These are phyloP conservation scores for Kwoniella dendrophila DNA, from an alignment of 768 basidiomycete species.

Conservation along the genomic window DNA sequence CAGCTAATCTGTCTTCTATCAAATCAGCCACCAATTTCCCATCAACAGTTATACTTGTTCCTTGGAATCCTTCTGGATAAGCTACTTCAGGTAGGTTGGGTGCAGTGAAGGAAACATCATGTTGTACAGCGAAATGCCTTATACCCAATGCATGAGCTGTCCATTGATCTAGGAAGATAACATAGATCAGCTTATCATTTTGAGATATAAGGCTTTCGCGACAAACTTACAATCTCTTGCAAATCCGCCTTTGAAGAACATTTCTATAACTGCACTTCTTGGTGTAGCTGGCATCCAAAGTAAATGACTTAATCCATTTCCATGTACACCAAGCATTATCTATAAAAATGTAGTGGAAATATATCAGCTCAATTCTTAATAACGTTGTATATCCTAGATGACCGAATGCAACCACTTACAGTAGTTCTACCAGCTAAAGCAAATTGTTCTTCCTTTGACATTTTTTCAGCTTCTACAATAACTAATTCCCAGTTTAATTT, in stretches of 20 bases:
- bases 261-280: conserved; percentile 85
- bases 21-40: conserved; percentile 68
- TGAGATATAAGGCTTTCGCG: neutral
- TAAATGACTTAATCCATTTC: conserved; percentile 83
- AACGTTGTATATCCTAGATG: neutral
- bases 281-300: conserved; percentile 89
- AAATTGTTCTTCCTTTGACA: conserved; percentile 55
- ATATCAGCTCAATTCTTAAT: neutral
- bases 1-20: conserved; percentile 66
- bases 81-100: conserved; percentile 47
- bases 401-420: conserved; percentile 34
- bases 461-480: conserved; percentile 55
- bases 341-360: conserved; percentile 49
- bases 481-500: conserved; percentile 69
- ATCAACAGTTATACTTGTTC: conserved; percentile 55
- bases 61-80: conserved; percentile 56
- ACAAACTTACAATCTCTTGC: conserved; percentile 76
- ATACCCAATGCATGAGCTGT: conserved; percentile 54
- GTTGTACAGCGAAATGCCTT: conserved; percentile 52
- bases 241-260: conserved; percentile 82
- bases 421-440: conserved; percentile 54
- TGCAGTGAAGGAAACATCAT: conserved; percentile 46
- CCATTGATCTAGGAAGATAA: conserved; percentile 49
- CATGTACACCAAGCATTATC: conserved; percentile 95
- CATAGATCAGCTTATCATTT: no score